A percentile compares a stretch with the other conserved stretches of the same genome.
phyloP scores from a whole-genome alignment of 225 moss, liverwort and hornwort species.

The Takakia lepidozioides region DNA sequence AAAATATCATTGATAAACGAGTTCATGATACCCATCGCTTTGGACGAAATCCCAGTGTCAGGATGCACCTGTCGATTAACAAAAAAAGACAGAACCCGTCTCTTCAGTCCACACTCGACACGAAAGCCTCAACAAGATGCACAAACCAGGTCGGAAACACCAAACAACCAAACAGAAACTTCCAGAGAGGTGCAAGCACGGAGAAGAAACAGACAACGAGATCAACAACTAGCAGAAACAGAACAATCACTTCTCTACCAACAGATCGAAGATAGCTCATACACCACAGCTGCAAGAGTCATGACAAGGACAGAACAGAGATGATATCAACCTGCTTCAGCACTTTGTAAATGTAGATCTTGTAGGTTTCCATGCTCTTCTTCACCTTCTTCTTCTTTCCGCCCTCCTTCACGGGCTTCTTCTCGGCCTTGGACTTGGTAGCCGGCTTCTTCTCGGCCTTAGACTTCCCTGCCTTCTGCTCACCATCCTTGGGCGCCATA shows the following conservation, averaged over 20 bases:
- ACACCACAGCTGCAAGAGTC: neutral
- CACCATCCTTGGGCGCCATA: slow-evolving; percentile 43
- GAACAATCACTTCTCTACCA: neutral
- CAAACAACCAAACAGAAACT: neutral
- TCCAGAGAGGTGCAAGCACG: neutral
- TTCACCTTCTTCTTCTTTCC: slow-evolving; percentile 39
- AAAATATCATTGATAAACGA: too few relatives aligned
- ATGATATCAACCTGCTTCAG: slow-evolving; percentile 8
- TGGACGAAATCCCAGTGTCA: slow-evolving; percentile 18
- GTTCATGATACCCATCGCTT: slow-evolving; percentile 36
- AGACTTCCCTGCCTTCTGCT: slow-evolving; percentile 49
- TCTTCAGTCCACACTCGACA: neutral
- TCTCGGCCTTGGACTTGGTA: slow-evolving; percentile 46
- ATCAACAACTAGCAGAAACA: neutral
- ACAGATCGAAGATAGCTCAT: neutral
- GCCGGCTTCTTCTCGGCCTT: slow-evolving; percentile 45
- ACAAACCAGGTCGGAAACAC: neutral
- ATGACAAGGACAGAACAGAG: neutral
- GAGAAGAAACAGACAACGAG: neutral
- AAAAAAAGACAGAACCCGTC: too few relatives aligned
- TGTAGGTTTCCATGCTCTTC: slow-evolving; percentile 47
- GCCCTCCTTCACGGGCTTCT: slow-evolving; percentile 30
- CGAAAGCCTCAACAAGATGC: neutral
- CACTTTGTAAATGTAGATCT: too few relatives aligned
- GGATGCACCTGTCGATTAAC: slow-evolving; percentile 25